These are phyloP conservation scores for Boletellus sp. DNA, from an alignment of 1,284 basidiomycete genomes.

Conservation along the genomic window DNA sequence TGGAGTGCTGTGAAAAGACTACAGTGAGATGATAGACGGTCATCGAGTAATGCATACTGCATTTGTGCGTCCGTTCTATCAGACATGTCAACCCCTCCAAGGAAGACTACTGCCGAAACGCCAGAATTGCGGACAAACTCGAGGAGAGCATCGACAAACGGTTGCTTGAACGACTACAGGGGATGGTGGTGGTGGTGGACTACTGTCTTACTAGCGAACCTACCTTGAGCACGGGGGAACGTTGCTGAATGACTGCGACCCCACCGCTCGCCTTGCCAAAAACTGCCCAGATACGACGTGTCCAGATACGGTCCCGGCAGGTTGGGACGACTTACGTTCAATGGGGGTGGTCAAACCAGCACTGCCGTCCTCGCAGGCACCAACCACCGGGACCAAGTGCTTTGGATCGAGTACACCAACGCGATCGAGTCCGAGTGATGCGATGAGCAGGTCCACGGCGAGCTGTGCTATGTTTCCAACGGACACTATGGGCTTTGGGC, in stretches of 20 bases:
- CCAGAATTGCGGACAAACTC: constrained; percentile 50
- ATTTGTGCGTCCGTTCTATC: constrained; percentile 75
- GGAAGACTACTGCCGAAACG: constrained; percentile 53
- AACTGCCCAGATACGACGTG: constrained; percentile 40
- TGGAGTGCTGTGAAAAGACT: constrained; percentile 44
- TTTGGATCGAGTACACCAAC: constrained; percentile 61
- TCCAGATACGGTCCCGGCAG: not conserved
- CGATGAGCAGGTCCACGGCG: constrained; percentile 68
- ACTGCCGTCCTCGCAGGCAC: constrained; percentile 56
- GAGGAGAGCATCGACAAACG: constrained; percentile 57
- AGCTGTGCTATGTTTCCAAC: constrained; percentile 78
- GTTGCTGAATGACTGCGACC: constrained; percentile 66
- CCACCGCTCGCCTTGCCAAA: constrained; percentile 52
- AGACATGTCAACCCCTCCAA: constrained; percentile 72
- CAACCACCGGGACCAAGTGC: constrained; percentile 66
- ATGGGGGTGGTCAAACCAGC: constrained; percentile 66
- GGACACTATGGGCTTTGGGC: constrained; percentile 70
- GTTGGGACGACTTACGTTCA: constrained; percentile 51
- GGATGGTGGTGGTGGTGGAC: constrained; percentile 1
- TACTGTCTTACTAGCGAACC: constrained; percentile 3
- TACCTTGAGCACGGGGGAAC: constrained; percentile 75
- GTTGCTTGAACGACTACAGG: constrained; percentile 60
- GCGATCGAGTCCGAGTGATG: constrained; percentile 55
- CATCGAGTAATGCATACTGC: constrained; percentile 51
- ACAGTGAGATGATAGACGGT: constrained; percentile 36